Base-by-base conservation (phyloP, 768 basidiomycete species). In the Russula sp. region DNA sequence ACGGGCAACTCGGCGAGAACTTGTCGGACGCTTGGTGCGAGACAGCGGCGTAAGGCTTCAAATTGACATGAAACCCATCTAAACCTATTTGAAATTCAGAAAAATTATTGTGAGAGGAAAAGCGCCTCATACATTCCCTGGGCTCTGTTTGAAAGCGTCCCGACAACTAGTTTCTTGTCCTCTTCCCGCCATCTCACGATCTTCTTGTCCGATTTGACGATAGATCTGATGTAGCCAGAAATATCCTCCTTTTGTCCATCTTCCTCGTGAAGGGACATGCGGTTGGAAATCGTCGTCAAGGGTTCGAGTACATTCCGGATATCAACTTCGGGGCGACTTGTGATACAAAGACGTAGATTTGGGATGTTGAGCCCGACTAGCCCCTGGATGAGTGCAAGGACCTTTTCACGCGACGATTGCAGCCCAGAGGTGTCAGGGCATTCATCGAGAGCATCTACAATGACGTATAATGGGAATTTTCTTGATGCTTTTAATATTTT, bases 181-280 rank as follows among this genome's bases (percentile, higher is more conserved):
- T 55, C 14, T 2, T 40, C 56, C 5, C 5, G 24, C 40, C 56
- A 57, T 30, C 10, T 28, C 56, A 42, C 20, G 10, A 57, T 44
- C 18, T 26, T 28, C 16, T 28, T 9, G 40, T 57, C 56, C 11
- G 56, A 42, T 18, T 42, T 20, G 24, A 57, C 56, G 18, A 57
- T 24, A 9, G 20, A 42, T 11, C 6, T 36, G 38, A 57, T 24
- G 20, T 57, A 57, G 28, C 26, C 24, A 5, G 26, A 4, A 11
- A 57, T 57, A 44, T 57, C 56, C 28, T 30, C 10, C 38, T 26
- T 42, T 30, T 57, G 56, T 10, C 56, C 40, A 5, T 10, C 40
- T 20, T 57, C 40, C 2, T 57, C 56, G 10, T 57, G 56, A 30
- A 57, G 56, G 40, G 56, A 57, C n/a, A 57, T 11, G 18, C 40